Evolutionary conservation across 257 asterid species (phyloP).

Genomic region (Misopates orontium): DNA sequence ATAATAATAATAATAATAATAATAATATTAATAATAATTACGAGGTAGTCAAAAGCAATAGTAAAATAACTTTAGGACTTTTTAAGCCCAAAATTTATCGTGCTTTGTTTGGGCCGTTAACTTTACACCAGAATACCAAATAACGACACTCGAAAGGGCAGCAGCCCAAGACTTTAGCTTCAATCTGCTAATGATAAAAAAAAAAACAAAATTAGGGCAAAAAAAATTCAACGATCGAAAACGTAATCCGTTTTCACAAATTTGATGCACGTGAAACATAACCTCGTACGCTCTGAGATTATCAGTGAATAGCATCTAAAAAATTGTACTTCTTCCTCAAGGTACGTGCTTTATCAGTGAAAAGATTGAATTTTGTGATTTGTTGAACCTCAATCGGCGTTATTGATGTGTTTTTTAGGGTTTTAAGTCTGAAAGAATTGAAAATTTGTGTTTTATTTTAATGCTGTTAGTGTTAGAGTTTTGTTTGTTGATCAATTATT

Average conservation of each 20-base stretch:
- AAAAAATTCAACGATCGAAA: constrained; percentile 4
- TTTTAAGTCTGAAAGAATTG: background rate
- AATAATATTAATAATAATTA: too few species aligned
- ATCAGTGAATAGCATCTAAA: background rate
- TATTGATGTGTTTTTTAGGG: constrained; percentile 1
- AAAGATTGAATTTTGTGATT: constrained; percentile 14
- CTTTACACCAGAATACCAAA: background rate
- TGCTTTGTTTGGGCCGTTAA: constrained; percentile 23
- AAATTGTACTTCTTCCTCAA: constrained; percentile 5
- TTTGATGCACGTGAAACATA: constrained; percentile 21
- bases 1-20: too few species aligned
- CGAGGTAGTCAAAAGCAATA: too few species aligned
- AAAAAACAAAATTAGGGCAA: constrained; percentile 38
- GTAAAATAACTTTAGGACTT: too few species aligned
- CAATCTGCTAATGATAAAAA: background rate
- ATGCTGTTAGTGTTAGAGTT: background rate
- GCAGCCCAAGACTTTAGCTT: constrained; percentile 3
- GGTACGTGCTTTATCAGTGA: constrained; percentile 30
- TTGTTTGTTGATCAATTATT: background rate
- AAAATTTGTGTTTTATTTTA: background rate
- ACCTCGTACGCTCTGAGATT: constrained; percentile 17
- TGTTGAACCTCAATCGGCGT: constrained; percentile 11
- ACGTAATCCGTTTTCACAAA: constrained; percentile 10
- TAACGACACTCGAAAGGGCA: background rate
- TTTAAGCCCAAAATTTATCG: too few species aligned